Base-by-base conservation (phyloP, 345 rosid species). In the Trapa incisa region DNA sequence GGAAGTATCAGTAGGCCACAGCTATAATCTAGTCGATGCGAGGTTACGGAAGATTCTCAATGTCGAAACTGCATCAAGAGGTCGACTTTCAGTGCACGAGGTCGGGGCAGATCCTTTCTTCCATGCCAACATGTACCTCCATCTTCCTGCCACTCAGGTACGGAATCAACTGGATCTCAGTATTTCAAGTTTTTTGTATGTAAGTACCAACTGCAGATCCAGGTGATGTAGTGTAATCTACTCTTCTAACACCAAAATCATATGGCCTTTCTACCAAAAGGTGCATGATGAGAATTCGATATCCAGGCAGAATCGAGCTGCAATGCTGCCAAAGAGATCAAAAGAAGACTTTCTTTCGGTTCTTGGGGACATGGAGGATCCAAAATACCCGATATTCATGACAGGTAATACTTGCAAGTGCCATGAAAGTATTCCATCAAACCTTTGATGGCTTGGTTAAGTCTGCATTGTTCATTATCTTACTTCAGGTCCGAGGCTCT, bases 61-160 rank as follows among this genome's bases (percentile, higher is more conserved):
- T 61, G 80, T 80, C 9, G 88, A 80, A 76, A 84, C 85, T 33
- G 86, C 85, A 79, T 82, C 91, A 29, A 76, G 75, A 68, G 71
- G 67, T 15, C 76, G 82, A 37, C 66, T 86, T 72, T 86, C 88
- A 7, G 77, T 80, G 68, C 77, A 64, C n/a, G 77, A 80, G 57
- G 73, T 84, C 37, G 80, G 79, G 37, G 41, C 63, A 33, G 71
- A 73, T n/a, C 85, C 85, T 35, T 82, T 79, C 71, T 86, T 86
- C 77, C 88, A 80, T 64, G 91, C 91, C 53, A 86, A 86, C 72
- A 82, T 83, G 86, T 83, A 80, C 68, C 82, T 82, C 71, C 91
- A 83, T 70, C 88, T 82, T 71, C 78, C 73, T 68, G 75, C 82
- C 36, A 71, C 74, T 39, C 91, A 86, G 85, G 86, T 79, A 79